Percentiles rank a stretch among this genome's conserved stretches.
These are phyloP conservation scores for Crithidia fasciculata DNA, from an alignment of 208 protist species.

Conservation along the genomic window DNA sequence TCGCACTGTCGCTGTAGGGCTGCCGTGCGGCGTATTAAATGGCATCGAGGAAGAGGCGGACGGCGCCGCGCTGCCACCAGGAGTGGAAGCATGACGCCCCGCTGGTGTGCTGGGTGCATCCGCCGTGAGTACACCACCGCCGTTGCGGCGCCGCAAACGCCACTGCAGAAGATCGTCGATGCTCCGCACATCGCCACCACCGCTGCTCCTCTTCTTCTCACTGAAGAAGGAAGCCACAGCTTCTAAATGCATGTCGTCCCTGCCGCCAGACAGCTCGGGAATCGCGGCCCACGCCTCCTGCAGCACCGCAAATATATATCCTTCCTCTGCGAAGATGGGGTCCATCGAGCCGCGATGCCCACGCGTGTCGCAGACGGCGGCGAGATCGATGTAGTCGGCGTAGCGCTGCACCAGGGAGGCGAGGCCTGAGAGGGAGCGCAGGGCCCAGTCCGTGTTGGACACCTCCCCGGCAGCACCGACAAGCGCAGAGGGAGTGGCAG, in stretches of 20 bases:
- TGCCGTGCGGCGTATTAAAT: no score
- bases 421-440: constrained; percentile 30
- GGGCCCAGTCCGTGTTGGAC: constrained; percentile 31
- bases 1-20: no score
- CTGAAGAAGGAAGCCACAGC: background rate
- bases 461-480: background rate
- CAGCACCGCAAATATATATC: background rate
- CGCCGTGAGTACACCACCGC: background rate
- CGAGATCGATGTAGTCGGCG: constrained; percentile 31
- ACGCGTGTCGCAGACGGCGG: background rate
- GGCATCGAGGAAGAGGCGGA: no score
- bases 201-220: background rate
- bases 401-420: constrained; percentile 22
- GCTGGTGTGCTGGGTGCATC: no score
- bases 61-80: no score
- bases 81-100: no score
- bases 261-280: background rate
- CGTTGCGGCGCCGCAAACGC: constrained; percentile 9
- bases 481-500: no score
- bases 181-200: background rate
- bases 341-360: background rate
- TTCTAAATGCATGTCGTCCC: background rate
- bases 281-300: background rate
- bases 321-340: background rate
- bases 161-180: constrained; percentile 26